A percentile compares a stretch with the other conserved stretches of the same genome.
These are phyloP conservation scores for Cutaneotrichosporon arboriforme DNA, from an alignment of 1,284 basidiomycete genomes.

Conservation along the genomic window DNA sequence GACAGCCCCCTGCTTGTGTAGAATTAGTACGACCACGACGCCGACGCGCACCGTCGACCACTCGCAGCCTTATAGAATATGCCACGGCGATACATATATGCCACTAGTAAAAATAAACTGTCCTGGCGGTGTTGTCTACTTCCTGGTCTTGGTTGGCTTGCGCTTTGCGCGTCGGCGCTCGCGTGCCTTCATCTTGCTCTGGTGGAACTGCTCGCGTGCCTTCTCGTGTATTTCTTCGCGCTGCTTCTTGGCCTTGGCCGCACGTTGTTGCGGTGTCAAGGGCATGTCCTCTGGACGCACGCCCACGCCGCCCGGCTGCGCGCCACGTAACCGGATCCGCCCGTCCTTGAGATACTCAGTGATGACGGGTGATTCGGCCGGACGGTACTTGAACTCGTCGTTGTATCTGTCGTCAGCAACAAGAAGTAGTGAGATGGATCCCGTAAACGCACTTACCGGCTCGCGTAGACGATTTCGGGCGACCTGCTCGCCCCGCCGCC, in stretches of 20 bases:
- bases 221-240: conserved; percentile 4
- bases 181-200: conserved; percentile 13
- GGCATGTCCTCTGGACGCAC: conserved; percentile 38
- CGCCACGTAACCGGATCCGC: conserved; percentile 45
- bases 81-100: too few species aligned
- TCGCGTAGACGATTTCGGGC: conserved; percentile 46
- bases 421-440: too few species aligned
- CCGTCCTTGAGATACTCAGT: conserved; percentile 48
- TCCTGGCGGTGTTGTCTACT: too few species aligned
- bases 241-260: conserved; percentile 2
- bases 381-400: conserved; percentile 49
- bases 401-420: conserved; percentile 42
- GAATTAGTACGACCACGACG: background rate
- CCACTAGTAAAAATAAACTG: too few species aligned
- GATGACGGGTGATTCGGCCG: conserved; percentile 49
- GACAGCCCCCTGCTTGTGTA: conserved; percentile 39
- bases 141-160: too few species aligned
- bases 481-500: conserved; percentile 11
- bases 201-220: conserved; percentile 11
- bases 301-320: conserved; percentile 43
- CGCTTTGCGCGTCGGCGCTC: background rate
- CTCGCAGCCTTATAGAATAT: too few species aligned
- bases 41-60: too few species aligned
- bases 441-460: conserved; percentile 32
- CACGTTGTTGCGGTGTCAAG: conserved; percentile 25